These are phyloP conservation scores for Lodderomyces parapsilosis DNA, from an alignment of 1,139 yeast species.

Conservation along the genomic window DNA sequence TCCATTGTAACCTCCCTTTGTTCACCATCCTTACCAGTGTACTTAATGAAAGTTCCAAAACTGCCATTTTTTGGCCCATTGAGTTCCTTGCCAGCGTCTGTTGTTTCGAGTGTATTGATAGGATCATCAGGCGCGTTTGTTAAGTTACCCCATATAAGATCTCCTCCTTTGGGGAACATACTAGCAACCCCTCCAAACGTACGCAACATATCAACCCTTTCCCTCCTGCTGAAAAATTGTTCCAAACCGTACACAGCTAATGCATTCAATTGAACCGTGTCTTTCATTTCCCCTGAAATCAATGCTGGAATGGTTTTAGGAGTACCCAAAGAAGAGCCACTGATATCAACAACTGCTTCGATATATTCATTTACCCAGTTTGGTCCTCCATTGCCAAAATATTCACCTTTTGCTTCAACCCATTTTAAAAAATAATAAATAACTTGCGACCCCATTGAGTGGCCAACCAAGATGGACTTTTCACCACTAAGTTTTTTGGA, in stretches of 20 bases:
- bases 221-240: slow-evolving; percentile 85
- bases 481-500: slow-evolving; percentile 51
- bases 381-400: slow-evolving; percentile 83
- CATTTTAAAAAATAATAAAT: slow-evolving; percentile 87
- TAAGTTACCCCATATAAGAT: slow-evolving; percentile 78
- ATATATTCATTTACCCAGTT: slow-evolving; percentile 84
- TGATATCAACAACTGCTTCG: slow-evolving; percentile 77
- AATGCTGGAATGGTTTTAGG: slow-evolving; percentile 92
- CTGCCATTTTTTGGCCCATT: slow-evolving; percentile 37
- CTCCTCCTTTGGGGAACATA: slow-evolving; percentile 96
- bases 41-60: slow-evolving; percentile 77
- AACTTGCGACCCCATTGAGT: slow-evolving; percentile 95
- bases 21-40: slow-evolving; percentile 27
- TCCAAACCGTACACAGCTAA: slow-evolving; percentile 93
- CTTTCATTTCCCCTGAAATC: slow-evolving; percentile 96
- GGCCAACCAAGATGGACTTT: slow-evolving; percentile 80
- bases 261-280: slow-evolving; percentile 90
- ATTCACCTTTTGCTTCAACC: slow-evolving; percentile 84
- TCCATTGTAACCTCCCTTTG: slow-evolving; percentile 57
- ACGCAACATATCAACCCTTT: slow-evolving; percentile 79
- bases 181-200: slow-evolving; percentile 93
- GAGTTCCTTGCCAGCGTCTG: slow-evolving; percentile 9
- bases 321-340: slow-evolving; percentile 88
- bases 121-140: slow-evolving; percentile 63
- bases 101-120: slow-evolving; percentile 29